Percentiles rank a stretch among this genome's conserved stretches.
These are phyloP conservation scores for Epichloe typhina DNA, from an alignment of 2,329 filamentous ascomycete species.

Conservation along the genomic window DNA sequence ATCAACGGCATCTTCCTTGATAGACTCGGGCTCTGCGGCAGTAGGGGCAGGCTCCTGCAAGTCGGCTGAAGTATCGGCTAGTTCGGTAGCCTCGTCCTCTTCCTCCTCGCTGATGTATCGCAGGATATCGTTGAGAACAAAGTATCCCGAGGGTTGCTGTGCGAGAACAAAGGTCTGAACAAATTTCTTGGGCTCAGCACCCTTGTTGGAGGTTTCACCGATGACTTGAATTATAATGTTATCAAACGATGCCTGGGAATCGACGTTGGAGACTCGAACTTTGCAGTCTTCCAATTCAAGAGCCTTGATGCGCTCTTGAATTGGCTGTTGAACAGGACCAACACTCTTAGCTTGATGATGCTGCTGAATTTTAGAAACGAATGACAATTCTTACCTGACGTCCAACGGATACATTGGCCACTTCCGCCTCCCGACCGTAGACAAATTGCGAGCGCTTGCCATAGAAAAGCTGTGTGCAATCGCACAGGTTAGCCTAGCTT, in stretches of 20 bases:
- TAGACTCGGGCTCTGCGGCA: conserved; percentile 16
- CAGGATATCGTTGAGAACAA: conserved; percentile 96
- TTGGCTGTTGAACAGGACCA: conserved; percentile 45
- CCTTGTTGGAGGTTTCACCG: conserved; percentile 93
- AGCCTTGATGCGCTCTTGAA: conserved; percentile 86
- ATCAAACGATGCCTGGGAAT: conserved; percentile 82
- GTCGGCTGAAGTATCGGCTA: conserved; percentile 18
- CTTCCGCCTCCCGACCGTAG: conserved; percentile 80
- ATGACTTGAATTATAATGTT: conserved; percentile 98
- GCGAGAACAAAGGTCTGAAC: conserved; percentile 96
- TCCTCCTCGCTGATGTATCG: conserved; percentile 78
- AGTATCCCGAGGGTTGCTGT: conserved; percentile 92
- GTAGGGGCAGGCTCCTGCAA: conserved; percentile 18
- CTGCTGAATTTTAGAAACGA: not conserved
- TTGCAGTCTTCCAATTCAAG: conserved; percentile 96
- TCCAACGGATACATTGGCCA: conserved; percentile 74
- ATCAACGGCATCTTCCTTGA: conserved; percentile 39
- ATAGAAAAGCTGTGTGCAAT: conserved; percentile 61
- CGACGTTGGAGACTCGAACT: conserved; percentile 94
- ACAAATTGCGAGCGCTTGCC: conserved; percentile 93
- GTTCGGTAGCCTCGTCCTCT: conserved; percentile 47
- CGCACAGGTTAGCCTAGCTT: not conserved
- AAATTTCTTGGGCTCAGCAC: conserved; percentile 84
- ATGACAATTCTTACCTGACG: conserved; percentile 48
- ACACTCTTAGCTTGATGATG: conserved; percentile 6